These are phyloP conservation scores for Ajuga reptans DNA, from an alignment of 305 asterid genomes.

Conservation along the genomic window DNA sequence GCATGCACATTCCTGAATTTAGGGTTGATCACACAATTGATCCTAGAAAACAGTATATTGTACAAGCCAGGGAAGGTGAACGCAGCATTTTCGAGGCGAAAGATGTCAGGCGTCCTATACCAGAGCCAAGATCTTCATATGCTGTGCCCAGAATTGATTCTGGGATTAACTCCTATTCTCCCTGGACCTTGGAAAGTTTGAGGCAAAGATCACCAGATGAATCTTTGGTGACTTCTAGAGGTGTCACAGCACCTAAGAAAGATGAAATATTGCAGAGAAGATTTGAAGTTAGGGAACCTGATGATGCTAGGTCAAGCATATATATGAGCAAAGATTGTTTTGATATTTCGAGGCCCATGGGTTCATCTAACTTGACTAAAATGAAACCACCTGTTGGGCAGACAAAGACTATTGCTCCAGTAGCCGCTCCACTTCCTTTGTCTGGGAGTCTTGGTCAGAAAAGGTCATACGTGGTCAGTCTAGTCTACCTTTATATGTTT, in stretches of 20 bases:
- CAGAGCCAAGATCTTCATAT: constrained; percentile 40
- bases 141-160: constrained; percentile 37
- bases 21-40: constrained; percentile 24
- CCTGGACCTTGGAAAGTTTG: constrained; percentile 69
- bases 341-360: constrained; percentile 47
- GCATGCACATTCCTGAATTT: constrained; percentile 27
- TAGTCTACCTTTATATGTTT: constrained; percentile 9
- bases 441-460: constrained; percentile 45
- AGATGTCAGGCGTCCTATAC: constrained; percentile 37
- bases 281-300: constrained; percentile 39
- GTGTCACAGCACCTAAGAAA: constrained; percentile 44
- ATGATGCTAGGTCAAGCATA: constrained; percentile 43
- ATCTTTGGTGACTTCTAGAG: constrained; percentile 40
- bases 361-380: constrained; percentile 39
- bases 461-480: constrained; percentile 48
- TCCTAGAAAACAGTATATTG: constrained; percentile 34
- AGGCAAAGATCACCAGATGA: constrained; percentile 72
- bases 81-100: constrained; percentile 31
- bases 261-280: constrained; percentile 48
- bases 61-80: constrained; percentile 34
- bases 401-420: constrained; percentile 39
- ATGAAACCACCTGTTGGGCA: constrained; percentile 46
- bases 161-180: constrained; percentile 45
- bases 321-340: constrained; percentile 42
- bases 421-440: constrained; percentile 32